Evolutionary conservation across 768 basidiomycete species (phyloP).

Genomic region (Trichaptum fuscoviolaceum): DNA sequence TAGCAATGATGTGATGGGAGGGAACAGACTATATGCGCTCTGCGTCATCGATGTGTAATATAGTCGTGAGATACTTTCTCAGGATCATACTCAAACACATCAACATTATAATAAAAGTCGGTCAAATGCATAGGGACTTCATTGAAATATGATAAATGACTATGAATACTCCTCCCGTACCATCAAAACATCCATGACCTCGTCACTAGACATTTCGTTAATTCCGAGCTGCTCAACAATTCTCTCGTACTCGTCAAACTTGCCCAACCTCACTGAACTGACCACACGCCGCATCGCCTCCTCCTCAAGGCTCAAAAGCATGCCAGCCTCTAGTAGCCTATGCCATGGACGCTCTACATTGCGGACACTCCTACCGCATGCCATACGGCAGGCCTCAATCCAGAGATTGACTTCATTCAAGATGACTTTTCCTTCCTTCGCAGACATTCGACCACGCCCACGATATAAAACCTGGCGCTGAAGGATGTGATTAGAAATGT

Average conservation of each 20-base stretch:
- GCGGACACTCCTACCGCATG: constrained; percentile 40
- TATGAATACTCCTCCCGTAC: background rate
- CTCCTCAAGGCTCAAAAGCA: constrained; percentile 58
- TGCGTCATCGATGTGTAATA: background rate
- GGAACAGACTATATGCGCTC: background rate
- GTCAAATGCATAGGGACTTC: background rate
- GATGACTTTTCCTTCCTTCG: constrained; percentile 55
- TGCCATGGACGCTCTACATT: constrained; percentile 74
- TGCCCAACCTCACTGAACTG: background rate
- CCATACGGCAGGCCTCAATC: constrained; percentile 70
- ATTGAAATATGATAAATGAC: background rate
- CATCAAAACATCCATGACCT: constrained; percentile 5
- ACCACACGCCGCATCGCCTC: constrained; percentile 44
- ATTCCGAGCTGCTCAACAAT: background rate
- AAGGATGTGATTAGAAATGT: constrained; percentile 70
- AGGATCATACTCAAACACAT: background rate
- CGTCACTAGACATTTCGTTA: background rate
- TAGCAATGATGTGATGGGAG: constrained; percentile 1
- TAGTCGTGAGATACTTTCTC: background rate
- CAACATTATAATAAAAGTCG: background rate
- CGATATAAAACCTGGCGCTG: constrained; percentile 81
- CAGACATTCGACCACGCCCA: constrained; percentile 53
- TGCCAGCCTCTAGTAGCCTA: constrained; percentile 62
- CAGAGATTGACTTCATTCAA: constrained; percentile 74
- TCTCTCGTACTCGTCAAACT: constrained; percentile 1